Conservation (phyloP, 345 rosid genomes). For the Pistacia atlantica region DNA sequence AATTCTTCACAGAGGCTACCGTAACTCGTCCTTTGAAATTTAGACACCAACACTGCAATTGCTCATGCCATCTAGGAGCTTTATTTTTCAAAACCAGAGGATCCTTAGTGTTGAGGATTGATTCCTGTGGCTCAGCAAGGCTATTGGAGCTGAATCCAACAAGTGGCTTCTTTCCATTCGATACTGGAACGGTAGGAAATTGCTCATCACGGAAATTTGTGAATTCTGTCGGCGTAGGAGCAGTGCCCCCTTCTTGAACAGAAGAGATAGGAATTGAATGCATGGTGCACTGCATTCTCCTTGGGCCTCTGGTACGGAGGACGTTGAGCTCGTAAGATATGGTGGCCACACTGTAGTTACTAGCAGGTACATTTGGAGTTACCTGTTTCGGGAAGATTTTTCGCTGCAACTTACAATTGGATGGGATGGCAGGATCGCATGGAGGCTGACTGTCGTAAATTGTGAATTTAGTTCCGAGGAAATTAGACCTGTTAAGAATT, state of each 20-base stretch:
- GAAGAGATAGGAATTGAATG: conserved; percentile 63
- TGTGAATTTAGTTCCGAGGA: conserved; percentile 87
- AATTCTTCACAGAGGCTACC: conserved; percentile 92
- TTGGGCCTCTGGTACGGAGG: conserved; percentile 86
- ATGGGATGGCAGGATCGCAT: conserved; percentile 28
- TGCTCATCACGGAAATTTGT: conserved; percentile 25
- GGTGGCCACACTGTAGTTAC: conserved; percentile 49
- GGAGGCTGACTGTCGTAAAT: conserved; percentile 69
- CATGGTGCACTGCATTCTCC: conserved; percentile 85
- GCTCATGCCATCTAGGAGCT: conserved; percentile 98
- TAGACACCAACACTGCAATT: conserved; percentile 92
- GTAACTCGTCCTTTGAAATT: conserved; percentile 92
- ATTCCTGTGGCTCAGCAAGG: conserved; percentile 27
- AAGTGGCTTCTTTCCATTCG: conserved; percentile 43
- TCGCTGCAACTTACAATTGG: conserved; percentile 29
- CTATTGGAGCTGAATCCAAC: conserved; percentile 41
- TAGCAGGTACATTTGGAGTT: conserved; percentile 41
- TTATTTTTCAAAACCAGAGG: conserved; percentile 78
- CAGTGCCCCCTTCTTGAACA: conserved; percentile 64
- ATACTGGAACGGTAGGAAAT: conserved; percentile 16
- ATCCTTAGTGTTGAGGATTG: conserved; percentile 20
- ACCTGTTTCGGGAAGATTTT: conserved; percentile 46
- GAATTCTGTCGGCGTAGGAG: conserved; percentile 58
- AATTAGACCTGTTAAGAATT: conserved; percentile 72
- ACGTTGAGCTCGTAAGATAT: conserved; percentile 80